phyloP scores from a whole-genome alignment of 805 yeast genomes.

The Yarrowia sp. region DNA sequence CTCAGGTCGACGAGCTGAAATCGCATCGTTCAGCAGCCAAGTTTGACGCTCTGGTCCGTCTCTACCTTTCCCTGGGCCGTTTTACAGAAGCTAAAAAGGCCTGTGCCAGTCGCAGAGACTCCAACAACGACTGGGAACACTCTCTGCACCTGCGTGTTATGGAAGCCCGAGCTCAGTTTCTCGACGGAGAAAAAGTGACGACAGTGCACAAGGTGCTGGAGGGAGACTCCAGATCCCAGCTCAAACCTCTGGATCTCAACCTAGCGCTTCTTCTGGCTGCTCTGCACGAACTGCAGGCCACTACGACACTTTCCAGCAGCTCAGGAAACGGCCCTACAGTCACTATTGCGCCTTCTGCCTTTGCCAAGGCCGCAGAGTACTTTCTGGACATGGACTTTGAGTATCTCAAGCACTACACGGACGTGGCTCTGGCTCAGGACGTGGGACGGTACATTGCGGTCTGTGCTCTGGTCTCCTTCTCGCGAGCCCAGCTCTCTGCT shows the following conservation, averaged over 20 bases:
- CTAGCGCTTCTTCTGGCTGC: not conserved
- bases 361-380: slow-evolving; percentile 12
- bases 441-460: slow-evolving; percentile 10
- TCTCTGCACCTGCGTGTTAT: slow-evolving; percentile 11
- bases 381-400: slow-evolving; percentile 20
- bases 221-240: not conserved
- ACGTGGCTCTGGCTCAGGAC: not conserved
- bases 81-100: slow-evolving; percentile 7
- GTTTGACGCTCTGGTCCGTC: not conserved
- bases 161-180: slow-evolving; percentile 7
- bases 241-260: slow-evolving; percentile 3
- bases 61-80: not conserved
- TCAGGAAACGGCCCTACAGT: not conserved
- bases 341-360: not conserved
- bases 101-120: not conserved
- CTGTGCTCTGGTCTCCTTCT: slow-evolving; percentile 1
- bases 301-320: not conserved
- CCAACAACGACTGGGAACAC: slow-evolving; percentile 22
- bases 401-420: not conserved
- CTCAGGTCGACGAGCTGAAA: not conserved
- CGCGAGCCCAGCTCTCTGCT: slow-evolving; percentile 5
- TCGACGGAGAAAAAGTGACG: slow-evolving; percentile 9
- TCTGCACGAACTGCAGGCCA: slow-evolving; percentile 10
- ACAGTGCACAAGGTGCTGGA: slow-evolving; percentile 11
- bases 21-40: not conserved